Conservation (phyloP, 2,329 filamentous ascomycete species). For the Waltergamsia citrina region DNA sequence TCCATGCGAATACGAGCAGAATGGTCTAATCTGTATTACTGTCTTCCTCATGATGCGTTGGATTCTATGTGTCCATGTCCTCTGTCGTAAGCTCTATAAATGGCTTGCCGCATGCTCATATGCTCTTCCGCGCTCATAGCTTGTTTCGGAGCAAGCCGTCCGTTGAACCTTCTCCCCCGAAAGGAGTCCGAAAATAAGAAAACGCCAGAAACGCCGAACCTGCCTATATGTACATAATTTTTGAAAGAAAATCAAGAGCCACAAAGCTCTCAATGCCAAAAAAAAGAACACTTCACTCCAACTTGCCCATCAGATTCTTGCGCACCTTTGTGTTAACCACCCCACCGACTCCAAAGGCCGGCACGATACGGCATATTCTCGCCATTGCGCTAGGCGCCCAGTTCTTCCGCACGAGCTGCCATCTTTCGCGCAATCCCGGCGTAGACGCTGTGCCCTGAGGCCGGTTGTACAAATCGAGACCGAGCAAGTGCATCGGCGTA, state of each 20-base stretch:
- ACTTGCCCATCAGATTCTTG: slow-evolving; percentile 52
- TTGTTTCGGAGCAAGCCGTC: no score
- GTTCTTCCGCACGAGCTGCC: slow-evolving; percentile 58
- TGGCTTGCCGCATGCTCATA: no score
- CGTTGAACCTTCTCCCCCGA: neutral
- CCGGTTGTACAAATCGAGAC: slow-evolving; percentile 79
- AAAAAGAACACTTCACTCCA: slow-evolving; percentile 26
- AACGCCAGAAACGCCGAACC: slow-evolving; percentile 1
- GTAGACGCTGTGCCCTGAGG: slow-evolving; percentile 20
- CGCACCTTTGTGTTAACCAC: slow-evolving; percentile 74
- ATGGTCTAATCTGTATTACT: no score
- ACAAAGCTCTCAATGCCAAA: neutral
- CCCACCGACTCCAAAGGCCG: slow-evolving; percentile 81
- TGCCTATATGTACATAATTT: neutral
- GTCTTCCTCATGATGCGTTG: no score
- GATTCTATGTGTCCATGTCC: no score
- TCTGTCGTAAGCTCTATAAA: no score
- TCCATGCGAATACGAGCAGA: no score
- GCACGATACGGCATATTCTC: slow-evolving; percentile 74
- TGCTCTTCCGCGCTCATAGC: no score
- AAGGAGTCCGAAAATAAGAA: neutral
- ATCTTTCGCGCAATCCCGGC: slow-evolving; percentile 46
- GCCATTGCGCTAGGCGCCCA: slow-evolving; percentile 68
- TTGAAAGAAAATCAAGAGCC: no score
- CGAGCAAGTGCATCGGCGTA: slow-evolving; percentile 78